Conservation (phyloP, 345 rosid species). For the Euphorbia pulcherrima region DNA sequence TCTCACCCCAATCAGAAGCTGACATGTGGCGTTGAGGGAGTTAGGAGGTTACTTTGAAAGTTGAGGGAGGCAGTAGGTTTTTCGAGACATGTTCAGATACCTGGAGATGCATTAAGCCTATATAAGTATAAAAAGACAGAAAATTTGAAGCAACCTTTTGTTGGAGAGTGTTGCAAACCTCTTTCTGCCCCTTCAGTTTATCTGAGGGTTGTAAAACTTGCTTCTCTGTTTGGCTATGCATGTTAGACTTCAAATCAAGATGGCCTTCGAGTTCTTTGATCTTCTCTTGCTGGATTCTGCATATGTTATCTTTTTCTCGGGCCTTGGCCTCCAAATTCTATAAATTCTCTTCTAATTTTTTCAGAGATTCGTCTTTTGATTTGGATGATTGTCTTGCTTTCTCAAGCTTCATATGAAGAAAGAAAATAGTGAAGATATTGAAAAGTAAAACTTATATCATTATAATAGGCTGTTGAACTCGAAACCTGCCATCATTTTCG, state of each 20-base stretch:
- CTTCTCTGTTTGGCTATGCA: constrained; percentile 56
- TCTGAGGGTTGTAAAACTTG: constrained; percentile 60
- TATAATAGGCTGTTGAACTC: neutral
- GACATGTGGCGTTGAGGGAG: no score
- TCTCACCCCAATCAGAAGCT: no score
- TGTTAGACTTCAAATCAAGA: constrained; percentile 42
- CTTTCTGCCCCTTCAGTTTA: constrained; percentile 65
- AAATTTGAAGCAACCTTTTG: constrained; percentile 49
- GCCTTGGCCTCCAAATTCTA: constrained; percentile 65
- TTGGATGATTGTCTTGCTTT: constrained; percentile 74
- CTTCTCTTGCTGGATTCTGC: constrained; percentile 63
- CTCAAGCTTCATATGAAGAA: constrained; percentile 66
- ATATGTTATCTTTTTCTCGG: constrained; percentile 57
- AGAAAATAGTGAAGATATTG: constrained; percentile 2
- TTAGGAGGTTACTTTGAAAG: no score
- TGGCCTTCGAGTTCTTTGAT: constrained; percentile 83
- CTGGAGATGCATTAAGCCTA: no score
- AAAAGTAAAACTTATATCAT: neutral
- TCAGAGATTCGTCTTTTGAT: constrained; percentile 69
- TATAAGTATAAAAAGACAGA: neutral
- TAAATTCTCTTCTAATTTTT: constrained; percentile 71
- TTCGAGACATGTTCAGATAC: no score
- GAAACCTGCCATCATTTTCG: constrained; percentile 61
- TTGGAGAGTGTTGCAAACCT: constrained; percentile 54
- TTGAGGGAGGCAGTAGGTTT: no score